These are phyloP conservation scores for Thyridium curvatum DNA, from an alignment of 2,329 filamentous ascomycete species.

Conservation along the genomic window DNA sequence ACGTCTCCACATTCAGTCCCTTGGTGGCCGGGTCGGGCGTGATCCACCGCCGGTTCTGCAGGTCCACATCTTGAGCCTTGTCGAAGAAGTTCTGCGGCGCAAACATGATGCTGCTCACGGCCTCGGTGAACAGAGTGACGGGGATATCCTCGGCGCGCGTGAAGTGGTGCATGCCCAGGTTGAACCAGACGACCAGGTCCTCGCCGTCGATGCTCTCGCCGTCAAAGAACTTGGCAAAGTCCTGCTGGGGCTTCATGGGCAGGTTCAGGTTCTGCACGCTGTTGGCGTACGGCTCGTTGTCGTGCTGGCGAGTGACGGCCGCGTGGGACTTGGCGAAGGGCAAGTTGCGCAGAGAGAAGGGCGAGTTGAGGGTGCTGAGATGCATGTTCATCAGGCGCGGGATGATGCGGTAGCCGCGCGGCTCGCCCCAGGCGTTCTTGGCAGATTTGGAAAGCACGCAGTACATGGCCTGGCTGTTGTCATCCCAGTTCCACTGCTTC, in stretches of 20 bases:
- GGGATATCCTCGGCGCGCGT: slow-evolving; percentile 31
- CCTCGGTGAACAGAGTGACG: slow-evolving; percentile 23
- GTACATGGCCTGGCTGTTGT: slow-evolving; percentile 31
- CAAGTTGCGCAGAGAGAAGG: slow-evolving; percentile 15
- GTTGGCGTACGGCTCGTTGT: slow-evolving; percentile 33
- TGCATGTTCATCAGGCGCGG: slow-evolving; percentile 25
- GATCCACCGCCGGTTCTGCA: slow-evolving; percentile 26
- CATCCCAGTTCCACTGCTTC: slow-evolving; percentile 22
- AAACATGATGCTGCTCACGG: slow-evolving; percentile 22
- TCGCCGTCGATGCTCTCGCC: slow-evolving; percentile 32
- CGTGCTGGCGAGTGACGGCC: slow-evolving; percentile 34
- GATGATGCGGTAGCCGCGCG: slow-evolving; percentile 34
- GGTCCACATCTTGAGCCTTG: slow-evolving; percentile 26
- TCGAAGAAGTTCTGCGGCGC: slow-evolving; percentile 25
- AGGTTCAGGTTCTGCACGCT: slow-evolving; percentile 23
- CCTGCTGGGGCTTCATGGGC: slow-evolving; percentile 26
- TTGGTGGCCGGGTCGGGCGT: slow-evolving; percentile 13
- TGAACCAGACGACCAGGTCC: slow-evolving; percentile 41
- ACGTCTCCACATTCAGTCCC: slow-evolving; percentile 19
- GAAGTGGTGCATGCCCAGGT: slow-evolving; percentile 45
- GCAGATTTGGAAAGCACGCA: slow-evolving; percentile 24
- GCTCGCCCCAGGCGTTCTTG: slow-evolving; percentile 32
- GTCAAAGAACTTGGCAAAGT: slow-evolving; percentile 37
- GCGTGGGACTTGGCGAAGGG: slow-evolving; percentile 22
- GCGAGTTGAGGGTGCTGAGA: slow-evolving; percentile 26